phyloP scores from a whole-genome alignment of 441 rosid species.

The Cnidoscolus chayamansa region DNA sequence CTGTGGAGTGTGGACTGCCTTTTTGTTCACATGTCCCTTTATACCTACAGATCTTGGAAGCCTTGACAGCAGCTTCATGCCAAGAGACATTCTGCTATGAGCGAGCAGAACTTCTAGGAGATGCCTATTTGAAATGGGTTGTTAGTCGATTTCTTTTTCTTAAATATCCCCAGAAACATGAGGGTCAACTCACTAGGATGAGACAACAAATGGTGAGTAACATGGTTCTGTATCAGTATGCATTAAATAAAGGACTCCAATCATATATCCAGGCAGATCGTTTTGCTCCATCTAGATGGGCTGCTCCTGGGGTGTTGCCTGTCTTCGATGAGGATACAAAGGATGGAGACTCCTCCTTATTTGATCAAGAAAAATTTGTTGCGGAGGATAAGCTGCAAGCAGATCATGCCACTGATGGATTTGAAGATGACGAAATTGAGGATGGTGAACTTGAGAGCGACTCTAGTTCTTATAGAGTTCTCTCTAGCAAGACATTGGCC shows the following conservation, averaged over 20 bases:
- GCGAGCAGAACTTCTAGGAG: constrained; percentile 99
- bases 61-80: constrained; percentile 98
- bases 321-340: constrained; percentile 92
- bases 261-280: constrained; percentile 98
- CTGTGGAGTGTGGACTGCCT: neutral
- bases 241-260: constrained; percentile 81
- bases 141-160: constrained; percentile 95
- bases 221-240: constrained; percentile 85
- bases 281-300: constrained; percentile 99
- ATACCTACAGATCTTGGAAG: constrained; percentile 76
- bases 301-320: constrained; percentile 98
- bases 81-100: constrained; percentile 99
- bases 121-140: constrained; percentile 98
- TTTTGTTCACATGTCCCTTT: constrained; percentile 20
- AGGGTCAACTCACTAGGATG: constrained; percentile 99
- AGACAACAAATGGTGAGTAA: constrained; percentile 99
- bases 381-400: constrained; percentile 32
- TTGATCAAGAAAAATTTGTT: constrained; percentile 53
- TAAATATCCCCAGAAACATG: constrained; percentile 96
- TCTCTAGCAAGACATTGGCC: constrained; percentile 96
- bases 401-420: constrained; percentile 29
- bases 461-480: constrained; percentile 89
- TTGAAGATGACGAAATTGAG: constrained; percentile 79
- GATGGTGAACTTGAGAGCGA: constrained; percentile 97
- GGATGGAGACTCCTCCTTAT: constrained; percentile 76